Base-by-base conservation (phyloP, 75 land plant species). In the Chamaecyparis obtusa region DNA sequence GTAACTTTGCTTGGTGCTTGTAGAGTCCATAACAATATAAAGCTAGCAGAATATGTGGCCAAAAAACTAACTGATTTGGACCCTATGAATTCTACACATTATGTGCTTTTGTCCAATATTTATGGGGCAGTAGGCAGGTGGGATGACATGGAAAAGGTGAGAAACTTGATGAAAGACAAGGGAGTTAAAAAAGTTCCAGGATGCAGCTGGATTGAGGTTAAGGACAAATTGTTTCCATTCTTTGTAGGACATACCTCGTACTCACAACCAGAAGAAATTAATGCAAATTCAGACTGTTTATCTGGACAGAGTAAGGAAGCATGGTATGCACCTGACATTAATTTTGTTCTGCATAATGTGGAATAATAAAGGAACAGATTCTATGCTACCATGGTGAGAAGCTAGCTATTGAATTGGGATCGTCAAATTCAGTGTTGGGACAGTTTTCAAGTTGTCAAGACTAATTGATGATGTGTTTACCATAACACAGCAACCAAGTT, bases 1-100 rank as follows among this genome's bases (percentile, higher is more conserved):
- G 36, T 55, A 15, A 27, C 85, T 21, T 67, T 89, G 37, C 89
- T 89, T 79, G 89, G 51, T 56, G 90, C 90, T 14, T 89, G 89
- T 35, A 39, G 89, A 79, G 41, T n/a, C 15, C 89, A 87, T 44
- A 49, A 80, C 71, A 80, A 87, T 79, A 69, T 87, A 78, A 55
- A 78, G 39, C 43, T 55, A 60, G 90, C 84, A 44, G 85, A 87
- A 9, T 48, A 32, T 37, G 89, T 56, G 21, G 83, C 83, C 13
- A 51, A 77, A 46, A 39, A 71, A 27, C 46, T 88, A 35, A 46
- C 43, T 2, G 69, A 87, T 56, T 32, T 86, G 33, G 89, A 87
- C 27, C 89, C 89, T 71, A 35, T 43, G 54, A 48, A 76, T 16
- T 44, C 83, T 87, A 41, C 84, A 72, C 16, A 87, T 43, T 88